Evolutionary conservation across 306 rosid genomes (phyloP), one percentile per base, ranked within the genome.

Genomic region (Prunus dulcis): DNA sequence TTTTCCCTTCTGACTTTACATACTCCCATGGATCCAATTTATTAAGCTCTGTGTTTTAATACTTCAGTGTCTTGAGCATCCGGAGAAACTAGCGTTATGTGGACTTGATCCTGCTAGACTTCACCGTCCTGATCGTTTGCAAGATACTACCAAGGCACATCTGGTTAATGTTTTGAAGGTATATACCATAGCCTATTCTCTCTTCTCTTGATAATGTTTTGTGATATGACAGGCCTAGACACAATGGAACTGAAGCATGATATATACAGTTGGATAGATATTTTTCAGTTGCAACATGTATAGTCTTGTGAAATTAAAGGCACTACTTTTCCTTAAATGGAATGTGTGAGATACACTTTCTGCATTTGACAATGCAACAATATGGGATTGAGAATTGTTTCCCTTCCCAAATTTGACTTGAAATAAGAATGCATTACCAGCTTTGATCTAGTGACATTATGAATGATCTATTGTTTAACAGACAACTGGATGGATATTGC

Each of bases 81-180:
- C 96, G 18, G 92, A 86, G 57, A 91, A 93, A 79, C 78, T 93
- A 71, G 92, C 89, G 70, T 83, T 91, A 78, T 91, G 97, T 73
- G 98, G 98, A 63, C 97, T 91, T 71, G 97, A 93, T 86, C 92
- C 93, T 75, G 71, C 60, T 62, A 82, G 83, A 25, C 98, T 93
- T 84, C 89, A 91, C 79, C 91, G 86, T 6, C 88, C 90, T 79
- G 98, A 93, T 81, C 97, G 98, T 78, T 88, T 93, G 69, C 92
- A 91, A 81, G 96, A 93, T 89, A 83, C 85, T 76, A 41, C 84
- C 14, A 89, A 86, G 68, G 47, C 88, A 72, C 88, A 89, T 71
- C 84, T 89, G 73, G 85, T 90, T 84, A 93, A 93, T 80, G 77
- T 88, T 68, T 84, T 89, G 77, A 93, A 91, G 98, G 98, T 91